Base-by-base conservation (phyloP, 805 yeast genomes). In the Torulaspora delbrueckii region DNA sequence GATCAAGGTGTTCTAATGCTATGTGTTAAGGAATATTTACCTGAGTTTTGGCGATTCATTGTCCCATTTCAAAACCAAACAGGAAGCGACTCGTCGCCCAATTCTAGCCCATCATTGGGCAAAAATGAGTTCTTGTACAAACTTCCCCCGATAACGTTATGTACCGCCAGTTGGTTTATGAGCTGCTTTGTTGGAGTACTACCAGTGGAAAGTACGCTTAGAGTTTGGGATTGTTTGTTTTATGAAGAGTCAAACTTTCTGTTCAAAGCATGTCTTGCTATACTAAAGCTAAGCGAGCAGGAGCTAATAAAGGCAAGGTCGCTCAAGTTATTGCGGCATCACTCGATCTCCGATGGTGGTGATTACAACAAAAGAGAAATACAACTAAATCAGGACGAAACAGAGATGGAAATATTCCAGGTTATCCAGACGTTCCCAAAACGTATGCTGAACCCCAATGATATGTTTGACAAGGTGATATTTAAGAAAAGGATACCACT, bases 141-240 rank as follows among this genome's bases (percentile, higher is more conserved):
- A 54, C 68, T 90, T 36, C 98, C 99, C 1, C 96, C 97, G 1
- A 77, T 93, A 3, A 86, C 96, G 1, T 73, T 93, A 37, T 93
- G 95, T 54, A 93, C 98, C 0, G 91, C 96, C 0, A 82, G 96
- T 44, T 93, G 99, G 99, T 93, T 93, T 61, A 91, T 93, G 98
- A 86, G 96, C 57, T 78, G 87, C n/a, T 93, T 86, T 66, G 88
- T 93, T 28, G 96, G 96, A 0, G 80, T 84, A 0, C 66, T 93
- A 22, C 99, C 99, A 0, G 79, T 88, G 18, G 98, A 93, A 59
- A 78, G 95, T 0, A 84, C 88, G 7, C 69, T 93, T 36, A 70
- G 98, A 45, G 82, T 93, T 0, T 91, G 99, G 98, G 99, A 93
- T 66, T 86, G 95, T 51, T 68, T 91, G 40, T 90, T 95, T 72